Percentiles rank a stretch among this genome's conserved stretches.
Evolutionary conservation across 257 asterid species (phyloP).

Genomic region (Paulownia fortunei): DNA sequence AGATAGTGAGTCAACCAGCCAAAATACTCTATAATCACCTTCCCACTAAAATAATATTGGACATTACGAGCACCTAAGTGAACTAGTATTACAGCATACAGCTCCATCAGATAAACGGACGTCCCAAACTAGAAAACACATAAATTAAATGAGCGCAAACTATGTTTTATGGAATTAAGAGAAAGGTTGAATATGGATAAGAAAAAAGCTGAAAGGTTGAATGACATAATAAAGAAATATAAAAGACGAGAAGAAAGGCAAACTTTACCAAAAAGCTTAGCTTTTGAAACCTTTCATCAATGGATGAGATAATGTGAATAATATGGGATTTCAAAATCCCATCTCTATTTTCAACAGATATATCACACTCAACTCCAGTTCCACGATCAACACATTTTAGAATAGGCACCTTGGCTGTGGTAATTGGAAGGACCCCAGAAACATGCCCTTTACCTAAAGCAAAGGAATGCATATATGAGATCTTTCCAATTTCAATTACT

Average conservation of each 20-base stretch:
- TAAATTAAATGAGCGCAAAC: neutral
- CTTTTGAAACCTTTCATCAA: conserved; percentile 87
- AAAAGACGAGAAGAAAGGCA: conserved; percentile 10
- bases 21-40: neutral
- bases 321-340: conserved; percentile 83
- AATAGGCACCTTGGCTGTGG: conserved; percentile 91
- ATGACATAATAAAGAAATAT: conserved; percentile 16
- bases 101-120: neutral
- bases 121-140: neutral
- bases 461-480: conserved; percentile 41
- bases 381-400: conserved; percentile 91
- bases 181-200: conserved; percentile 19
- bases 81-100: neutral
- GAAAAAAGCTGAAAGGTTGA: conserved; percentile 18
- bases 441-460: conserved; percentile 80
- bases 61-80: neutral
- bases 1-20: neutral
- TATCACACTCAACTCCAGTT: conserved; percentile 95
- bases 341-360: conserved; percentile 92
- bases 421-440: conserved; percentile 75
- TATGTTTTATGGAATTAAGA: no score
- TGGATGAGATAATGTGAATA: conserved; percentile 70
- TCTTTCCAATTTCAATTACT: conserved; percentile 20
- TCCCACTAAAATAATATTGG: neutral
- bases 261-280: conserved; percentile 87